Conservation (phyloP, 2,329 filamentous ascomycete species). For the Colletotrichum scovillei region DNA sequence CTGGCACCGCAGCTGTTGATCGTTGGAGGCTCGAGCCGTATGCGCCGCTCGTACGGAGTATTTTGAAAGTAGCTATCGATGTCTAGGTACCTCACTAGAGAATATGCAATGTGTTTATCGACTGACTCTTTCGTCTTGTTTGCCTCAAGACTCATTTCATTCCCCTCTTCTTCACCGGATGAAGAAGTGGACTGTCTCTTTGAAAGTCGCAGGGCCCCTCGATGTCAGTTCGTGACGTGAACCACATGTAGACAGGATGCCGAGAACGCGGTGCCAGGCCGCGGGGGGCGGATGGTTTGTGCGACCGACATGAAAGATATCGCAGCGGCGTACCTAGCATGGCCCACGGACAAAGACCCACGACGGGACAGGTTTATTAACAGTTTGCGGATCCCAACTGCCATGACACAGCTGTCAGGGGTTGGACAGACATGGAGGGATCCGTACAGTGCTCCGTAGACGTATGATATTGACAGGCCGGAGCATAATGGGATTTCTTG, state of each 20-base stretch:
- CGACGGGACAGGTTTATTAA: constrained; percentile 17
- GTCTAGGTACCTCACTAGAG: neutral
- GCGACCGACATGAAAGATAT: constrained; percentile 14
- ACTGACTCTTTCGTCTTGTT: neutral
- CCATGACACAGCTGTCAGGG: neutral
- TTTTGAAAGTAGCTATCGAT: neutral
- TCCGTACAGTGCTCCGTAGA: neutral
- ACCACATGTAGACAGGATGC: constrained; percentile 10
- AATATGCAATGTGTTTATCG: neutral
- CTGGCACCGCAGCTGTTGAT: neutral
- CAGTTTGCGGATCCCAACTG: constrained; percentile 14
- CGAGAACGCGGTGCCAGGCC: neutral
- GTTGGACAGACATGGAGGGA: neutral
- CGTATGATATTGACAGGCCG: neutral
- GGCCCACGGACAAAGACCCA: constrained; percentile 7
- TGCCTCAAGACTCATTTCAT: neutral
- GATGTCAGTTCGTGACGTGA: neutral
- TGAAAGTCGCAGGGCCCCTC: neutral
- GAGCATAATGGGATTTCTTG: neutral
- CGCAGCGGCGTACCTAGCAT: neutral
- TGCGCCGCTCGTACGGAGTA: neutral
- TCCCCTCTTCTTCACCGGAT: neutral
- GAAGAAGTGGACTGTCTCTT: neutral
- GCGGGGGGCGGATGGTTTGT: neutral
- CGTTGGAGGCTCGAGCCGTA: neutral